A percentile compares a stretch with the other conserved stretches of the same genome.
phyloP scores from a whole-genome alignment of 2,329 filamentous ascomycete species.

The Cladophialophora exuberans region DNA sequence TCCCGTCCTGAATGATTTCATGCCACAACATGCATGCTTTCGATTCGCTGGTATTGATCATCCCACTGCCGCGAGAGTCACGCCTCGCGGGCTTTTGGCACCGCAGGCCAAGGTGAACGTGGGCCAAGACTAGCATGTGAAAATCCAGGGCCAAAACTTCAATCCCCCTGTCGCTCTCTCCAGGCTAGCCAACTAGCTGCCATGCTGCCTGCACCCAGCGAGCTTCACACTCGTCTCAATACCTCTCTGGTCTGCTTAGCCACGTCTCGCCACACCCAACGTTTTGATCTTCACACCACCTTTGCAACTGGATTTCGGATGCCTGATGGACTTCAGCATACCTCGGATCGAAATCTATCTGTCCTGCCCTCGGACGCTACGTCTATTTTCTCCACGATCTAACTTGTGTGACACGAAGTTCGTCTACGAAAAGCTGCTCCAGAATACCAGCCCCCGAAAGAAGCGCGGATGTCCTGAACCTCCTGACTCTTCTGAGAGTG shows the following conservation, averaged over 20 bases:
- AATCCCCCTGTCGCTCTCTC: neutral
- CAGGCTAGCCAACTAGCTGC: conserved; percentile 5
- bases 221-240: too few relatives aligned
- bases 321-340: neutral
- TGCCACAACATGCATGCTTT: neutral
- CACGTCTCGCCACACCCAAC: neutral
- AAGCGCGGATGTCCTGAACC: neutral
- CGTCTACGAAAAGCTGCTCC: too few relatives aligned
- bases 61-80: neutral
- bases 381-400: neutral
- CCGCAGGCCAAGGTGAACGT: too few relatives aligned
- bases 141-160: neutral
- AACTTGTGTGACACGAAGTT: neutral
- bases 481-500: neutral
- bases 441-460: neutral
- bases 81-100: too few relatives aligned
- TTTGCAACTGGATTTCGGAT: neutral
- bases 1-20: conserved; percentile 14
- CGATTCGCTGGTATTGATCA: neutral
- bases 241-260: too few relatives aligned
- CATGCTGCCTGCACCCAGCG: too few relatives aligned
- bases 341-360: neutral
- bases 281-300: conserved; percentile 3
- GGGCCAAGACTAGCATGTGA: conserved; percentile 11
- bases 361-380: neutral